Evolutionary conservation across 2,329 filamentous ascomycete genomes (phyloP).

Genomic region (Fusarium scirpi): DNA sequence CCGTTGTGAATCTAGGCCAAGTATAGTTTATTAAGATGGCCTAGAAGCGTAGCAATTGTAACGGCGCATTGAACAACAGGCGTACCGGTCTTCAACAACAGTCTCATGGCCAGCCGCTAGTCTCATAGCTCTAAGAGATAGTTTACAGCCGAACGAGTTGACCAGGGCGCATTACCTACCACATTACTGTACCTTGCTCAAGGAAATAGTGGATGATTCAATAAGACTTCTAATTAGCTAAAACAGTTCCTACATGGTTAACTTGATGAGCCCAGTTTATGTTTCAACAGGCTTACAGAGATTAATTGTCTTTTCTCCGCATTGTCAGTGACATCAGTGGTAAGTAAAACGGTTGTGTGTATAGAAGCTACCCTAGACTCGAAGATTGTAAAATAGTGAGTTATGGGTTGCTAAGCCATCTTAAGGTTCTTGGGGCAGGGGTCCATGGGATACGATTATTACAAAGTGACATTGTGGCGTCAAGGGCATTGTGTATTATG

Average conservation of each 20-base stretch:
- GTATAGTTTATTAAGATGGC: neutral
- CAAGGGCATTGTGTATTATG: conserved; percentile 15
- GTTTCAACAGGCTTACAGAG: neutral
- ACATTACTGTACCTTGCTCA: neutral
- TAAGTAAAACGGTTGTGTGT: neutral
- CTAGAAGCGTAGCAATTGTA: neutral
- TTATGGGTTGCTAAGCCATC: neutral
- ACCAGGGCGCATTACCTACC: neutral
- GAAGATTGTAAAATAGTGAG: neutral
- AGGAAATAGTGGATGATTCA: neutral
- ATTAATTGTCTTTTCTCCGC: neutral
- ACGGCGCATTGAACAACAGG: conserved; percentile 4
- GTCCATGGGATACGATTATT: neutral
- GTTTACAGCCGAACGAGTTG: neutral
- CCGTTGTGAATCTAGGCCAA: neutral
- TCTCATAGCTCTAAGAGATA: neutral
- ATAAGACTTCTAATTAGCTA: neutral
- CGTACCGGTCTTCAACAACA: neutral
- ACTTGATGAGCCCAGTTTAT: neutral
- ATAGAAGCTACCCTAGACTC: conserved; percentile 2
- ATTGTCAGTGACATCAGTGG: conserved; percentile 15
- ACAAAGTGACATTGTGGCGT: conserved; percentile 20
- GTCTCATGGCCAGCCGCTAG: neutral
- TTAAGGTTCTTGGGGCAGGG: neutral
- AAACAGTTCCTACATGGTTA: neutral